phyloP scores from a whole-genome alignment of 306 rosid genomes.

The Mimosa bimucronata region DNA sequence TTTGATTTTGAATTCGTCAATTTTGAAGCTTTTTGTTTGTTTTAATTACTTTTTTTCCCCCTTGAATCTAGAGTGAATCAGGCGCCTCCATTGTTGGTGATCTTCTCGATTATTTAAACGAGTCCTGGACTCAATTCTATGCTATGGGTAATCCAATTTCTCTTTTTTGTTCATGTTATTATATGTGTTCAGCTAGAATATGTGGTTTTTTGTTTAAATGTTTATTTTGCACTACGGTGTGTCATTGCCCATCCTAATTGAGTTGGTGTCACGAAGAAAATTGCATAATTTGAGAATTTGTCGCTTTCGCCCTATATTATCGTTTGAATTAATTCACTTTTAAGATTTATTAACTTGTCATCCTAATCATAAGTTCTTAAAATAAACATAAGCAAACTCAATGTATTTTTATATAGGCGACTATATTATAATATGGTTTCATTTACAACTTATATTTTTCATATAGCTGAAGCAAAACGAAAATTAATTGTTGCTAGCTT shows the following conservation, averaged over 20 bases:
- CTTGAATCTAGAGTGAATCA: slow-evolving; percentile 46
- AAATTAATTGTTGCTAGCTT: slow-evolving; percentile 82
- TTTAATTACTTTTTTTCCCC: background rate
- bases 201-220: background rate
- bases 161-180: background rate
- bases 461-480: slow-evolving; percentile 87
- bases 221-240: background rate
- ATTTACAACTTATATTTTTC: background rate
- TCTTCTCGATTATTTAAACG: slow-evolving; percentile 82
- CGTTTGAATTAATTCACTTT: background rate
- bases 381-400: background rate
- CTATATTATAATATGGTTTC: slow-evolving; percentile 6
- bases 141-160: slow-evolving; percentile 65
- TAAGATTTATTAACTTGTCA: background rate
- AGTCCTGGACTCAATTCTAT: slow-evolving; percentile 97
- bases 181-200: background rate
- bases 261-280: background rate
- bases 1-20: background rate
- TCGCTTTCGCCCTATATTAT: background rate
- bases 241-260: background rate
- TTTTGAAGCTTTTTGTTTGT: background rate
- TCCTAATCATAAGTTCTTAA: background rate
- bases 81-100: slow-evolving; percentile 68
- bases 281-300: background rate
- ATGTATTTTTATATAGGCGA: background rate